Conservation (phyloP, 495 filamentous ascomycete species). For the Apodospora peruviana region DNA sequence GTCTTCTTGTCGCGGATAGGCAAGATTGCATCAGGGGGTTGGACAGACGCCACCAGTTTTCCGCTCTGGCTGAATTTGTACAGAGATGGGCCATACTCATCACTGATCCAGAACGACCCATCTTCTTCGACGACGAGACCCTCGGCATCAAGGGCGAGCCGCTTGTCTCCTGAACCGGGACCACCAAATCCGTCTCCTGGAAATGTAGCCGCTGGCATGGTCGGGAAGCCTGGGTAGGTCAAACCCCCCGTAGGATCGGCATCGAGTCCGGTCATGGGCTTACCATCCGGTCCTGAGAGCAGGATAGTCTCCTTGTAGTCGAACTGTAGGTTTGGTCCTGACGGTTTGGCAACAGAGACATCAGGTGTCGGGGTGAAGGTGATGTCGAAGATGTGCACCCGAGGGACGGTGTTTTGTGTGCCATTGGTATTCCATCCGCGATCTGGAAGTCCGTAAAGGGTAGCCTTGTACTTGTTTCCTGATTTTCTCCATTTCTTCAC, state of each 20-base stretch:
- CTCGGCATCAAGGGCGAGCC: slow-evolving; percentile 63
- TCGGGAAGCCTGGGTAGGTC: slow-evolving; percentile 55
- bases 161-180: slow-evolving; percentile 47
- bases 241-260: slow-evolving; percentile 51
- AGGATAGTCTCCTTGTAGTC: slow-evolving; percentile 64
- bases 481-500: slow-evolving; percentile 63
- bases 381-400: slow-evolving; percentile 67
- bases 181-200: slow-evolving; percentile 70
- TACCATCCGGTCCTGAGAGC: slow-evolving; percentile 60
- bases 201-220: slow-evolving; percentile 62
- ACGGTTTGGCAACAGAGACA: slow-evolving; percentile 52
- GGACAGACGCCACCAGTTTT: slow-evolving; percentile 59
- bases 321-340: slow-evolving; percentile 59
- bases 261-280: slow-evolving; percentile 68
- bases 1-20: slow-evolving; percentile 54
- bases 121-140: slow-evolving; percentile 62
- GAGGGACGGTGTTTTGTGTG: slow-evolving; percentile 66
- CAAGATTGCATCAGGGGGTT: slow-evolving; percentile 61
- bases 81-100: slow-evolving; percentile 76
- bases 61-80: slow-evolving; percentile 58
- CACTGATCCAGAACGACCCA: slow-evolving; percentile 68
- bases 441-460: slow-evolving; percentile 63
- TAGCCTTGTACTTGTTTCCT: slow-evolving; percentile 54
- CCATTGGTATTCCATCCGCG: slow-evolving; percentile 74
- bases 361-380: slow-evolving; percentile 46